Base-by-base conservation (phyloP, 2,329 filamentous ascomycete genomes). In the Aureobasidium sp. region DNA sequence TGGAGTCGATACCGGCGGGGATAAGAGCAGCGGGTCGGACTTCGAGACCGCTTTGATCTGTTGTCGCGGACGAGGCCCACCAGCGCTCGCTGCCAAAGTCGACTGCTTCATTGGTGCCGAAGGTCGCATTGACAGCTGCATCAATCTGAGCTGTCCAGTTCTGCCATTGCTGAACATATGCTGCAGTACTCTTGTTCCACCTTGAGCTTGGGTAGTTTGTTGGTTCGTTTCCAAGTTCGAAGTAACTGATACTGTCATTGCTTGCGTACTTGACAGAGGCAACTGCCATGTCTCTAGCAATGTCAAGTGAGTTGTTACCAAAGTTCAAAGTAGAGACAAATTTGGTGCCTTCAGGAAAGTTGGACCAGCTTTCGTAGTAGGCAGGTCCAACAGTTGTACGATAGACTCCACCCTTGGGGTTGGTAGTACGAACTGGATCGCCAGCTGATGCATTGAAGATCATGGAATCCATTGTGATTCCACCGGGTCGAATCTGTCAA, bases 391-490 rank as follows among this genome's bases (percentile, higher is more conserved):
- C 64, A 7, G 67, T 69, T 3, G 67, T 69, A 6, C 67, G 63
- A 29, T 69, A 70, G 5, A 70, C 65, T 29, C 68, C 68, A 6
- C 68, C 68, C 1, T 61, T 60, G 5, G 60, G 35, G 50, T 66
- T 68, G 2, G 66, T 68, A 3, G 65, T 68, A 9, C 68, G 63
- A 2, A 65, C 63, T 3, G 65, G 65, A 37, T 68, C 57, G 9
- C 64, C 64, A n/a, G 66, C 68, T 1, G 60, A 37, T 13, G 61
- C 37, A 21, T 68, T 55, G 40, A 69, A 70, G 23, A 69, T 67
- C 68, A 70, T 67, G 25, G 61, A 65, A 53, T 69, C 68, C 68
- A 69, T 69, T 0, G 68, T 70, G 42, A 69, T 69, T 1, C 68
- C 68, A 21, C 68, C 68, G 1, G 68, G 68, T 2, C 68, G 60